Percentiles rank a stretch among this genome's conserved stretches.
Evolutionary conservation across 306 rosid genomes (phyloP).

Genomic region (Rosa rugosa): DNA sequence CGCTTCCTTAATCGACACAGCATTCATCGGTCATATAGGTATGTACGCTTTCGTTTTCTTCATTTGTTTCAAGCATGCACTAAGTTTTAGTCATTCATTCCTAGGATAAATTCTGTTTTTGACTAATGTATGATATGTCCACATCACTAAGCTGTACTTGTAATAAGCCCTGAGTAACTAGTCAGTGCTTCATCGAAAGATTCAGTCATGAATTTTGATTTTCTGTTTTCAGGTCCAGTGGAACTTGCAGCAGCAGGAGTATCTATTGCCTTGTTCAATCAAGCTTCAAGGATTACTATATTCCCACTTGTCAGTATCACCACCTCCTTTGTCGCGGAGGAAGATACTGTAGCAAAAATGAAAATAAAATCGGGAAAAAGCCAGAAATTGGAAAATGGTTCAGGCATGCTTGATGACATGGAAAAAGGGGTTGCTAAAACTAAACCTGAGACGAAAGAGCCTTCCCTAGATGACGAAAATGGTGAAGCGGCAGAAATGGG

Average conservation of each 20-base stretch:
- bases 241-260: constrained; percentile 98
- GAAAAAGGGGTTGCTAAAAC: constrained; percentile 48
- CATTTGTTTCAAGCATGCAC: not conserved
- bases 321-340: constrained; percentile 97
- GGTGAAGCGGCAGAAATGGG: constrained; percentile 27
- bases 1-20: constrained; percentile 96
- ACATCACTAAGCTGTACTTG: not conserved
- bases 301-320: constrained; percentile 95
- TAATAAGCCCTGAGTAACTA: not conserved
- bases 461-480: not conserved
- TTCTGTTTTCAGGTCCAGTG: constrained; percentile 58
- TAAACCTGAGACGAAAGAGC: constrained; percentile 16
- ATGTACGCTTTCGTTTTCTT: not conserved
- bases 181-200: not conserved
- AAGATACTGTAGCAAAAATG: constrained; percentile 57
- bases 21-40: constrained; percentile 97
- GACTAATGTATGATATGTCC: not conserved
- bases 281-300: constrained; percentile 92
- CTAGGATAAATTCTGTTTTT: not conserved
- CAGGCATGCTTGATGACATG: constrained; percentile 39
- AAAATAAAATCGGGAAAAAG: constrained; percentile 33
- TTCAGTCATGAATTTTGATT: not conserved
- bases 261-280: constrained; percentile 87
- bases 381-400: constrained; percentile 9
- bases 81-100: not conserved